Conservation (phyloP, 2,329 filamentous ascomycete species). For the Aspergillus sclerotialis region DNA sequence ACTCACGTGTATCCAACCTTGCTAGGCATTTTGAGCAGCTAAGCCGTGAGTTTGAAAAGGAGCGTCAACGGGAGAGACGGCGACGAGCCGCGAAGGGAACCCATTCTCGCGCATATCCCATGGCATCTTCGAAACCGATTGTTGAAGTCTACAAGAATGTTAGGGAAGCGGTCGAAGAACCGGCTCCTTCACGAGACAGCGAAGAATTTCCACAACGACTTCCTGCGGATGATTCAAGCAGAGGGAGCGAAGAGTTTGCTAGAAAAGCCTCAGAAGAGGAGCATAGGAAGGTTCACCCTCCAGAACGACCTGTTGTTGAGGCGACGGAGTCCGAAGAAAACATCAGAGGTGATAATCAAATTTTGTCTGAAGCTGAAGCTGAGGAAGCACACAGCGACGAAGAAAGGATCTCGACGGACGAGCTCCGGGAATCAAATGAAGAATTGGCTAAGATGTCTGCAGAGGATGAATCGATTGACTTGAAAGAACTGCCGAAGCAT, state of each 20-base stretch:
- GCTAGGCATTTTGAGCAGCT: slow-evolving; percentile 95
- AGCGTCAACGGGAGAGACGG: slow-evolving; percentile 77
- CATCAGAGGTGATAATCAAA: slow-evolving; percentile 42
- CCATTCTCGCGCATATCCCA: slow-evolving; percentile 74
- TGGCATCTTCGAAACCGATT: slow-evolving; percentile 88
- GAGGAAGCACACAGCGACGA: slow-evolving; percentile 64
- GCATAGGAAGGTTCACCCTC: slow-evolving; percentile 27
- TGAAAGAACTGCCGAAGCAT: slow-evolving; percentile 77
- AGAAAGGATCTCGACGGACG: slow-evolving; percentile 62
- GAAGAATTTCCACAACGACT: slow-evolving; percentile 37
- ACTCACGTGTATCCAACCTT: slow-evolving; percentile 76
- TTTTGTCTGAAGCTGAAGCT: slow-evolving; percentile 60
- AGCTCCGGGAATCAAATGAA: slow-evolving; percentile 53
- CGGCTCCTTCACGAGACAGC: slow-evolving; percentile 56
- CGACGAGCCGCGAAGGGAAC: slow-evolving; percentile 70
- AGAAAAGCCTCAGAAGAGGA: slow-evolving; percentile 17
- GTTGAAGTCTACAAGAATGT: slow-evolving; percentile 95
- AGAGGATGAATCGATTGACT: slow-evolving; percentile 49
- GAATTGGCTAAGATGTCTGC: slow-evolving; percentile 45
- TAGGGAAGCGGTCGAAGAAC: slow-evolving; percentile 83
- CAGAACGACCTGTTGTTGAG: slow-evolving; percentile 21
- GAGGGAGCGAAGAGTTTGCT: slow-evolving; percentile 19
- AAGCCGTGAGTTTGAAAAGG: slow-evolving; percentile 92
- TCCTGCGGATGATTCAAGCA: slow-evolving; percentile 26
- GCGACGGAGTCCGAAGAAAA: slow-evolving; percentile 38